A percentile compares a stretch with the other conserved stretches of the same genome.
These are phyloP conservation scores for Rhizoctonia solani DNA, from an alignment of 1,284 basidiomycete genomes.

Conservation along the genomic window DNA sequence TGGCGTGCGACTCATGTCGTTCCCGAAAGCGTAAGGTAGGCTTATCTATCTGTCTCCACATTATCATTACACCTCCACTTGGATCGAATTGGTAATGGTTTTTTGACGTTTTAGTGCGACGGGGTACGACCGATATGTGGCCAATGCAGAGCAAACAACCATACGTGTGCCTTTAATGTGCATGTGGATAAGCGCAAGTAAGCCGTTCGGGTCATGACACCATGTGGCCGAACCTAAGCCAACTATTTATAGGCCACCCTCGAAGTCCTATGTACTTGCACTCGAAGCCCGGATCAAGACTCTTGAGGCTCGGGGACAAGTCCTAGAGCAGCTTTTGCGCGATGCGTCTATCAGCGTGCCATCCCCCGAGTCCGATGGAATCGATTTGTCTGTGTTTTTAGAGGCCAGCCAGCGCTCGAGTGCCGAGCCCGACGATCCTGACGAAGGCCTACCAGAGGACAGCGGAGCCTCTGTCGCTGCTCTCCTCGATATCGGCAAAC, in stretches of 20 bases:
- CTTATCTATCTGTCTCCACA: not conserved
- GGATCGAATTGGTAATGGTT: not conserved
- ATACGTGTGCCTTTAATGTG: conserved; percentile 21
- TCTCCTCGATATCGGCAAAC: conserved; percentile 17
- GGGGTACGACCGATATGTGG: conserved; percentile 15
- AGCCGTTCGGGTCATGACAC: not conserved
- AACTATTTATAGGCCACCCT: conserved; percentile 21
- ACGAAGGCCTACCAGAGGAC: conserved; percentile 20
- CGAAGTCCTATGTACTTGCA: conserved; percentile 17
- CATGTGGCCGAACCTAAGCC: not conserved
- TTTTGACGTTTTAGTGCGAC: conserved; percentile 8
- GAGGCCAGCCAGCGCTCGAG: conserved; percentile 18
- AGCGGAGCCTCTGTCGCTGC: conserved; percentile 11
- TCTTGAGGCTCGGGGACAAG: conserved; percentile 14
- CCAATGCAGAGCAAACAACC: conserved; percentile 13
- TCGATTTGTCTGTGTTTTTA: conserved; percentile 20
- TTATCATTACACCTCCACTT: too few relatives aligned
- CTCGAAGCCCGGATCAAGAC: conserved; percentile 24
- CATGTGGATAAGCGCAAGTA: conserved; percentile 26
- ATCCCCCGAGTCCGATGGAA: conserved; percentile 20
- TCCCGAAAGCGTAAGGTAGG: conserved; percentile 23
- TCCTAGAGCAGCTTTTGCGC: conserved; percentile 11
- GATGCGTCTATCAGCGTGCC: conserved; percentile 14
- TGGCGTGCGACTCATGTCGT: conserved; percentile 22
- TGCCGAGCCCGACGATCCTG: conserved; percentile 20